Base-by-base conservation (phyloP, 2,329 filamentous ascomycete species). In the Ascomycota sp. region DNA sequence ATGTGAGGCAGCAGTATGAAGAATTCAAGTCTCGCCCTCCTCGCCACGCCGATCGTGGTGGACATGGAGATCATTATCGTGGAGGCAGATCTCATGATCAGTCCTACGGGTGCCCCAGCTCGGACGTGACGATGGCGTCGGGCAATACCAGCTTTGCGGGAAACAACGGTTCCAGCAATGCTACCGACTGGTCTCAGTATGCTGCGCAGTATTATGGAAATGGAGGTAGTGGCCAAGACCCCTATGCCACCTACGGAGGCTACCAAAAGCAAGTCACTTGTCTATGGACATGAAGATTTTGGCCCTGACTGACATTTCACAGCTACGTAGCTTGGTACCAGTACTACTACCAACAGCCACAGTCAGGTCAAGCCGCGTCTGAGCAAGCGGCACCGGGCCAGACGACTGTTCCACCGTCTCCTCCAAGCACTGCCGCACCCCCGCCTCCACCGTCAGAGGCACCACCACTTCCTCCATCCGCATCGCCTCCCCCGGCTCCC, bases 211-310 rank as follows among this genome's bases (percentile, higher is more conserved):
- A 91, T 51, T 86, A 85, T 36, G 23, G 23, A 15, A 31, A 27
- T 11, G 61, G 62, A 36, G 23, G 23, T 17, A 31, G 24, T 11
- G 61, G 62, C 32, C 59, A 67, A 37, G 82, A 94, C 44, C 86
- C 85, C 0, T 94, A 94, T 49, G 82, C 82, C 25, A 73, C 79
- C 7, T 94, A 89, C 42, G 86, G 86, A 36, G 86, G 86, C 32
- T 94, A 89, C 52, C 68, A 75, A 41, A 78, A 76, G 56, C 80
- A 65, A 46, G 60, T 41, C 21, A 6, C 4, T 17, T 17, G 15
- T 17, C 15, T 4, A 3, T 17, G 3, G 15, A 17, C 4, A 17
- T 17, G 15, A 17, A n/a, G 20, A 17, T 15, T 22, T 27, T 2
- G 9, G 10, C 13, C 23, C 8, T 3, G 15, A 35, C 43, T 48